These are phyloP conservation scores for Macrolepiota albuminosa DNA, from an alignment of 768 basidiomycete genomes.

Conservation along the genomic window DNA sequence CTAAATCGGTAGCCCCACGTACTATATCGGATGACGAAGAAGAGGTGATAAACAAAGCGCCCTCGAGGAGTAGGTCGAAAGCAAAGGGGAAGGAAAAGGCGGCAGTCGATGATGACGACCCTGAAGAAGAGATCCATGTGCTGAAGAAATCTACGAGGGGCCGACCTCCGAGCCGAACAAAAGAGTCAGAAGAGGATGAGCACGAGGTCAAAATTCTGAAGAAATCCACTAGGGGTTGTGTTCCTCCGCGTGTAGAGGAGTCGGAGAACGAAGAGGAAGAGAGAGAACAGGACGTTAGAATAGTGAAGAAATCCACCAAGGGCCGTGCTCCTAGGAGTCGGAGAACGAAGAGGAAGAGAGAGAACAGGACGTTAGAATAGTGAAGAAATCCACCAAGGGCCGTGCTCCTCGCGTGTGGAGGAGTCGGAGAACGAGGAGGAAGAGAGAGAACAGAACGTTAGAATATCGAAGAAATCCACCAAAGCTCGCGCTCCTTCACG, in stretches of 20 bases:
- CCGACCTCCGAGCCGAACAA: conserved; percentile 3
- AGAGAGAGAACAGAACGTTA: background rate
- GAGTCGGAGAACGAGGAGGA: conserved; percentile 1
- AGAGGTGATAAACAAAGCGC: conserved; percentile 6
- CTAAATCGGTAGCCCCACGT: conserved; percentile 16
- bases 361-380: background rate
- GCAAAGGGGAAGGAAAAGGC: conserved; percentile 10
- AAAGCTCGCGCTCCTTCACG: conserved; percentile 2
- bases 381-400: conserved; percentile 6
- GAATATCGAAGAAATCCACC: conserved; percentile 6
- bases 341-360: conserved; percentile 3
- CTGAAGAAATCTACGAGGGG: conserved; percentile 7
- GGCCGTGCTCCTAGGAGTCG: background rate
- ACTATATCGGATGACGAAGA: conserved; percentile 14
- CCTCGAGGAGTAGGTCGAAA: conserved; percentile 9
- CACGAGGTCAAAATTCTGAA: conserved; percentile 7
- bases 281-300: background rate
- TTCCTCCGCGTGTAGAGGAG: background rate
- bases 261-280: conserved; percentile 4
- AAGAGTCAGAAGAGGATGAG: conserved; percentile 13
- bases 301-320: conserved; percentile 5
- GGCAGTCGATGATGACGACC: conserved; percentile 3
- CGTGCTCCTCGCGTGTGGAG: conserved; percentile 1
- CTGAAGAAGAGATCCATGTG: background rate
- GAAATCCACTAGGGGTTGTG: conserved; percentile 10